These are phyloP conservation scores for Raphanus sativus DNA, from an alignment of 345 rosid species.

Conservation along the genomic window DNA sequence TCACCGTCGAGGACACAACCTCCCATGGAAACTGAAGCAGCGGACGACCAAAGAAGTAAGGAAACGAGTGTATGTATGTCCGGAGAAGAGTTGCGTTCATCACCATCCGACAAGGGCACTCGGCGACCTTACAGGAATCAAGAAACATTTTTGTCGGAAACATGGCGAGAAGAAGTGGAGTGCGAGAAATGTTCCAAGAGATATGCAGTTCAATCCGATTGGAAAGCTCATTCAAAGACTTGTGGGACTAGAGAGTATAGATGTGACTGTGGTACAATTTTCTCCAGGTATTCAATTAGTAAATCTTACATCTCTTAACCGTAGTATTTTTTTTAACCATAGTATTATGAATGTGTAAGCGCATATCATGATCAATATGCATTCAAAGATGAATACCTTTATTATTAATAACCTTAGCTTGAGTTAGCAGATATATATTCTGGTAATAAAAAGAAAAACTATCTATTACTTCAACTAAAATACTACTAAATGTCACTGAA, in stretches of 20 bases:
- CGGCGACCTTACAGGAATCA: constrained; percentile 94
- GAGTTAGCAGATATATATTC: neutral
- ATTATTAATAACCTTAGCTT: neutral
- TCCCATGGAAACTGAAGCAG: constrained; percentile 99
- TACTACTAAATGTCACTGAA: neutral
- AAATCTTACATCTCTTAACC: neutral
- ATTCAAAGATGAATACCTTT: neutral
- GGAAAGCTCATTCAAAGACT: constrained; percentile 97
- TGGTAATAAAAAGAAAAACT: neutral
- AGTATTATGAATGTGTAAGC: neutral
- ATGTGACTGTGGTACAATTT: constrained; percentile 91
- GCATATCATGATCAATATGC: neutral
- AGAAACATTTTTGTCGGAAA: constrained; percentile 92
- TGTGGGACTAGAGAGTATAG: constrained; percentile 96
- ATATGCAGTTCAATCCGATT: constrained; percentile 96
- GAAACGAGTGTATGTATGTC: constrained; percentile 93
- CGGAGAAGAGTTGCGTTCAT: constrained; percentile 85
- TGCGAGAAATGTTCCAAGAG: constrained; percentile 93
- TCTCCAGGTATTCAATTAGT: constrained; percentile 61
- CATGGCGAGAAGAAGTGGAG: constrained; percentile 99
- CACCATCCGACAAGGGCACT: constrained; percentile 92
- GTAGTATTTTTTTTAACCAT: neutral
- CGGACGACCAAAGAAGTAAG: constrained; percentile 72
- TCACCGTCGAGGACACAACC: constrained; percentile 92
- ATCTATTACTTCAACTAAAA: neutral